Evolutionary conservation across 1,284 basidiomycete genomes (phyloP).

Genomic region (Fereydounia khargensis): DNA sequence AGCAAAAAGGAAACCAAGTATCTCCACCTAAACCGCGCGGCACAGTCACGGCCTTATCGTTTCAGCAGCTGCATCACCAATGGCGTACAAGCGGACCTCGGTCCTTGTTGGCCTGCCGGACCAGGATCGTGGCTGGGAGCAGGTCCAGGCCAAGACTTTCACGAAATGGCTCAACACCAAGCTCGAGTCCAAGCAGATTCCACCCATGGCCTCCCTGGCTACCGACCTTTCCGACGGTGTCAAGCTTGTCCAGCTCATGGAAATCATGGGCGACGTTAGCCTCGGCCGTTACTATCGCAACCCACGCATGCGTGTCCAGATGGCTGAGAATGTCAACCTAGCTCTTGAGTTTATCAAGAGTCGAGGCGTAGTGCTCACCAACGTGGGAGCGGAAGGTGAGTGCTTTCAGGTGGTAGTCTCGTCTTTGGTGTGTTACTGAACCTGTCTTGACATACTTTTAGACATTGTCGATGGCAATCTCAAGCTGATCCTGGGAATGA

Average conservation of each 20-base stretch:
- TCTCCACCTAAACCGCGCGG: no score
- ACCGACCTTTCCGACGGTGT: constrained; percentile 92
- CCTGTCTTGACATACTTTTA: constrained; percentile 51
- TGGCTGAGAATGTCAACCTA: constrained; percentile 95
- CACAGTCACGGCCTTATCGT: no score
- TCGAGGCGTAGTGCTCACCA: constrained; percentile 91
- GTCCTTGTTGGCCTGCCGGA: constrained; percentile 45
- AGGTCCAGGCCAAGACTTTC: constrained; percentile 53
- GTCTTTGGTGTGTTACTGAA: no score
- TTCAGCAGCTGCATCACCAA: no score
- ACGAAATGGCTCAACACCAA: constrained; percentile 79
- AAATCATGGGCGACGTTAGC: constrained; percentile 67
- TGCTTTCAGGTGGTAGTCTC: no score
- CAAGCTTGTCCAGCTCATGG: constrained; percentile 73
- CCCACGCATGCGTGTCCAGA: constrained; percentile 89
- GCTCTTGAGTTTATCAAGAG: constrained; percentile 93
- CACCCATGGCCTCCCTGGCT: constrained; percentile 85
- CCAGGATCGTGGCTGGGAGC: constrained; percentile 50
- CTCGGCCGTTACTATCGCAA: constrained; percentile 86
- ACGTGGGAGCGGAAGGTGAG: constrained; percentile 89
- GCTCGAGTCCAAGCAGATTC: constrained; percentile 77
- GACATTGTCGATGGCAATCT: constrained; percentile 97
- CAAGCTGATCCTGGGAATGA: constrained; percentile 97
- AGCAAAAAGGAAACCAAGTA: no score
- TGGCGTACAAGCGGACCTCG: constrained; percentile 49